phyloP scores from a whole-genome alignment of 441 rosid species.

The Eugenia klotzschiana region DNA sequence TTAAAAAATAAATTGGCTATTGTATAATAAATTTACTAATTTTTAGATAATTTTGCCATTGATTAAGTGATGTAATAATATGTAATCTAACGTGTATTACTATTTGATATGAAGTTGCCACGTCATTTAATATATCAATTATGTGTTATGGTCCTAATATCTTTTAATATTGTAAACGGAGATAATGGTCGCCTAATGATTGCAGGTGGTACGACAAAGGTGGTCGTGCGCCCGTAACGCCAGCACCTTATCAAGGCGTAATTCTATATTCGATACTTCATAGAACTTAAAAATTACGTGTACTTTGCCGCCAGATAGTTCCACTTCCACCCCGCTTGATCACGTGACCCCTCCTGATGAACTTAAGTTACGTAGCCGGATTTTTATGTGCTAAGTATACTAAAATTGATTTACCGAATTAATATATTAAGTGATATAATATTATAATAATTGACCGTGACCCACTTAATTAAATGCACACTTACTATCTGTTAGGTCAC shows the following conservation, averaged over 20 bases:
- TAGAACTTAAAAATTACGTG: neutral
- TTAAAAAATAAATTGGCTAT: rapidly evolving
- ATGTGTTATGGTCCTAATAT: neutral
- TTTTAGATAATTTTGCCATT: neutral
- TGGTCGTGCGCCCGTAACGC: neutral
- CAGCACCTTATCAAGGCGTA: neutral
- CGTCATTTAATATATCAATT: neutral
- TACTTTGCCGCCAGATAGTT: neutral
- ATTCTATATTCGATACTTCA: neutral
- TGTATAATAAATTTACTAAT: neutral
- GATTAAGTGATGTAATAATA: neutral
- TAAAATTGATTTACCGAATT: neutral
- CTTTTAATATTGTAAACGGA: neutral
- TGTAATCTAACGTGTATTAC: neutral
- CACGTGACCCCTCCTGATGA: neutral
- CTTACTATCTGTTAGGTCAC: neutral
- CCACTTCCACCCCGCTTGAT: neutral
- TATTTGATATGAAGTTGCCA: neutral
- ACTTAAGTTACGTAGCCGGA: no score
- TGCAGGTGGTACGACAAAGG: neutral
- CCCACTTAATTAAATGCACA: neutral
- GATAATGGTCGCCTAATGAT: neutral
- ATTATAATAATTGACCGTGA: neutral
- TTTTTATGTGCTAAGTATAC: neutral
- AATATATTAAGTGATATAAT: neutral